These are phyloP conservation scores for Eutrema heterophyllum DNA, from an alignment of 345 rosid species.

Conservation along the genomic window DNA sequence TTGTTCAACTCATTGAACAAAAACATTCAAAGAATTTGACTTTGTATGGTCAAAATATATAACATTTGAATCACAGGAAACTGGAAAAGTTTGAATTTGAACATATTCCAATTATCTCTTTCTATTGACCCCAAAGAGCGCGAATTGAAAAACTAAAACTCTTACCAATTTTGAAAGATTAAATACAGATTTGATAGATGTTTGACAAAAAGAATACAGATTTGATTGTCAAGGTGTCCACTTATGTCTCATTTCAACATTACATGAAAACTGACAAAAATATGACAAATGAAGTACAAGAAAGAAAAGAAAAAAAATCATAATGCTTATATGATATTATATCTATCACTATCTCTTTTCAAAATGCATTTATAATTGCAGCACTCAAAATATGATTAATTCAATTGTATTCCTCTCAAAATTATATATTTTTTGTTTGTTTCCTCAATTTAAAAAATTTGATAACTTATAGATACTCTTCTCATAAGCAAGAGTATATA, in stretches of 20 bases:
- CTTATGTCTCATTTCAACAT: background rate
- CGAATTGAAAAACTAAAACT: background rate
- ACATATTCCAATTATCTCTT: background rate
- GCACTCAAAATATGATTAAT: background rate
- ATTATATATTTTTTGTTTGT: background rate
- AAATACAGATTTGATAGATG: background rate
- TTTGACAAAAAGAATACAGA: background rate
- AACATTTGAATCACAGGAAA: slow-evolving; percentile 16
- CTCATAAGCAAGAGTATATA: background rate
- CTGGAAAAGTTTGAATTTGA: background rate
- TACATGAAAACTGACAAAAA: background rate
- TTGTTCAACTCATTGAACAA: slow-evolving; percentile 16
- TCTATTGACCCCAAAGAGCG: background rate
- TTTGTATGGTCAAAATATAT: slow-evolving; percentile 15
- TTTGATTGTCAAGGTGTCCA: slow-evolving; percentile 12
- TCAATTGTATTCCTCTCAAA: background rate
- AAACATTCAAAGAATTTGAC: slow-evolving; percentile 26
- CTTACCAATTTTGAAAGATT: background rate
- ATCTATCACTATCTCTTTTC: slow-evolving; percentile 5
- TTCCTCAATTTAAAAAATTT: background rate
- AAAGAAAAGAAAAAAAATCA: background rate
- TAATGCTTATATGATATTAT: slow-evolving; percentile 1
- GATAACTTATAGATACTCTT: background rate
- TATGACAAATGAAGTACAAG: background rate
- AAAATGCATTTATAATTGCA: background rate